phyloP scores from a whole-genome alignment of 805 yeast genomes.

The Yamadazyma insecticola region DNA sequence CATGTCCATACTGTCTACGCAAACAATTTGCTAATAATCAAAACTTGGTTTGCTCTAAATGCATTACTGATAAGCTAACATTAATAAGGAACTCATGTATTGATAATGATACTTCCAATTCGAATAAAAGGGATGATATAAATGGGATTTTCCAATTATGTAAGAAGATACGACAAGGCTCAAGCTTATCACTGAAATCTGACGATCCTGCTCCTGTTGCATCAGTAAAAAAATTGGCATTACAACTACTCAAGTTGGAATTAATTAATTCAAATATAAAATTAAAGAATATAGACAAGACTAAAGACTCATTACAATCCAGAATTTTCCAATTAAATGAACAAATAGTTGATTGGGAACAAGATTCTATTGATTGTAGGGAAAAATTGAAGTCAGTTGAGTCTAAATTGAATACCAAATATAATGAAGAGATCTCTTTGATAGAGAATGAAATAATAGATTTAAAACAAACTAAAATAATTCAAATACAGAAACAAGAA shows the following conservation, averaged over 20 bases:
- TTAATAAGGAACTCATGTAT: slow-evolving; percentile 20
- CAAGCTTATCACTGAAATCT: slow-evolving; percentile 1
- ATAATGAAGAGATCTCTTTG: slow-evolving; percentile 1
- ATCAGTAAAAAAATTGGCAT: slow-evolving; percentile 20
- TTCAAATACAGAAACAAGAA: slow-evolving; percentile 22
- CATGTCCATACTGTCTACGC: slow-evolving; percentile 17
- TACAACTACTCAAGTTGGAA: slow-evolving; percentile 28
- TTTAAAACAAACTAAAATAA: slow-evolving; percentile 8
- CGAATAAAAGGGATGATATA: slow-evolving; percentile 17
- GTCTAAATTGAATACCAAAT: slow-evolving; percentile 1
- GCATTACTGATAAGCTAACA: slow-evolving; percentile 17
- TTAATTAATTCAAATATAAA: slow-evolving; percentile 12
- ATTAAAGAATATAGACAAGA: slow-evolving; percentile 11
- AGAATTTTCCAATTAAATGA: slow-evolving; percentile 11
- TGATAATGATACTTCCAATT: slow-evolving; percentile 21
- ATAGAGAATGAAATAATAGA: slow-evolving; percentile 2
- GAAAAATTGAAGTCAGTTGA: slow-evolving; percentile 1
- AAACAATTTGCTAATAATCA: slow-evolving; percentile 5
- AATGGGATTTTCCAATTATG: slow-evolving; percentile 20
- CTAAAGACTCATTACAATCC: slow-evolving; percentile 9
- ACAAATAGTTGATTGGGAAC: slow-evolving; percentile 8
- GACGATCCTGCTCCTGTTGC: neutral
- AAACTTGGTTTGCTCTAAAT: slow-evolving; percentile 19
- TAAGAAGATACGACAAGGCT: slow-evolving; percentile 9
- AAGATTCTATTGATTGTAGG: slow-evolving; percentile 1